phyloP scores from a whole-genome alignment of 768 basidiomycete genomes.

The Boletus vermiculosoides region DNA sequence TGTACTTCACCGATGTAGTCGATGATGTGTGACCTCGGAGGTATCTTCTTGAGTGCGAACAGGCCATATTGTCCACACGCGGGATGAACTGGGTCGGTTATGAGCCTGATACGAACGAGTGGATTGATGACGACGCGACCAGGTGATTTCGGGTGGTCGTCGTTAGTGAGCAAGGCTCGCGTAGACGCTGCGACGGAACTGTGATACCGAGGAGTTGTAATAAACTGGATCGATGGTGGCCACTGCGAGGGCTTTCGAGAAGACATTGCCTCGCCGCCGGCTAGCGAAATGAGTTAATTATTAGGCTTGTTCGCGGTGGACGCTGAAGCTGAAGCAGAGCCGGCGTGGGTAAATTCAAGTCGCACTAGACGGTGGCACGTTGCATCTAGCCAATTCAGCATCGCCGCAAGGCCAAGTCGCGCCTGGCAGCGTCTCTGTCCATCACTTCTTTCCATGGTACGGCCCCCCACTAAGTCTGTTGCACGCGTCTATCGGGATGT shows the following conservation, averaged over 20 bases:
- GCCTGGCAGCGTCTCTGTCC: constrained; percentile 12
- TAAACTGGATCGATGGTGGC: constrained; percentile 57
- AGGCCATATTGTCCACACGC: constrained; percentile 77
- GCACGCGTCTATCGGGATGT: constrained; percentile 88
- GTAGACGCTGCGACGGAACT: constrained; percentile 49
- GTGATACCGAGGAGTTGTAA: constrained; percentile 53
- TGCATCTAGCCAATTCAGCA: constrained; percentile 9
- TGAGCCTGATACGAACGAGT: constrained; percentile 54
- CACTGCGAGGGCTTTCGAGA: constrained; percentile 39
- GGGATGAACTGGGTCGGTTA: constrained; percentile 63
- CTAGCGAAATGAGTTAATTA: not conserved
- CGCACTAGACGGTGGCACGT: constrained; percentile 13
- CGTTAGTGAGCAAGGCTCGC: constrained; percentile 39
- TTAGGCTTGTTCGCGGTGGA: not conserved
- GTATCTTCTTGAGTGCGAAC: constrained; percentile 73
- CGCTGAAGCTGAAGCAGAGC: not conserved
- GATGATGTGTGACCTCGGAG: constrained; percentile 62
- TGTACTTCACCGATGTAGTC: constrained; percentile 88
- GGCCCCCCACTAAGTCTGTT: constrained; percentile 72
- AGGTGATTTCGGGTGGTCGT: constrained; percentile 5
- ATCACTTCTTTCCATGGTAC: constrained; percentile 52
- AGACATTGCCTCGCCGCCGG: constrained; percentile 10
- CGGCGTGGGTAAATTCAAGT: constrained; percentile 33
- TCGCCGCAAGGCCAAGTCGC: constrained; percentile 10
- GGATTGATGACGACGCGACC: constrained; percentile 21